phyloP scores from a whole-genome alignment of 2,329 filamentous ascomycete genomes.

The Cephalotrichum gorgonifer region DNA sequence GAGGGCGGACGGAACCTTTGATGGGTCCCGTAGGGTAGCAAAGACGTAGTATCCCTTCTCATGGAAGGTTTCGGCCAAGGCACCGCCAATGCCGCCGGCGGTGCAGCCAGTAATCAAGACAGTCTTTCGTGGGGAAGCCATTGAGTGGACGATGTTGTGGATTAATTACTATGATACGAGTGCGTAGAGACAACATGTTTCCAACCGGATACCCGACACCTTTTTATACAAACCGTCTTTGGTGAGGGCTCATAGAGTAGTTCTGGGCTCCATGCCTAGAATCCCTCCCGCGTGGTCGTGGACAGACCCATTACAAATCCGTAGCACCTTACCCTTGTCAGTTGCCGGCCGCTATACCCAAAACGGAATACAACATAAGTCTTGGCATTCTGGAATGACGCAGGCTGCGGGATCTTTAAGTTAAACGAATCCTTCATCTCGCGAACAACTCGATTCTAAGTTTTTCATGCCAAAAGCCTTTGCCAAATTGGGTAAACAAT shows the following conservation, averaged over 20 bases:
- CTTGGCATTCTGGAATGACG: background rate
- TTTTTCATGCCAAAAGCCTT: background rate
- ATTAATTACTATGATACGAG: background rate
- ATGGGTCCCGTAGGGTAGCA: slow-evolving; percentile 18
- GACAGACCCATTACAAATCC: background rate
- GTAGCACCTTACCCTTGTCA: background rate
- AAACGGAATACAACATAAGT: background rate
- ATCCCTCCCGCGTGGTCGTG: too few relatives aligned
- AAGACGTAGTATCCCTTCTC: slow-evolving; percentile 19
- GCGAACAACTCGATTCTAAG: background rate
- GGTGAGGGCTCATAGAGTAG: too few relatives aligned
- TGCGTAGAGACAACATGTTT: background rate
- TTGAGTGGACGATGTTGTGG: too few relatives aligned
- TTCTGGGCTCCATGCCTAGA: background rate
- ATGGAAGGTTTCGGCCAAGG: slow-evolving; percentile 13
- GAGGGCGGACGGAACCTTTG: slow-evolving; percentile 15
- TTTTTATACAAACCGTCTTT: too few relatives aligned
- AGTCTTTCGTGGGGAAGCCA: slow-evolving; percentile 8
- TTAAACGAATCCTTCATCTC: background rate
- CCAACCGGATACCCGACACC: too few relatives aligned
- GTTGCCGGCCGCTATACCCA: background rate
- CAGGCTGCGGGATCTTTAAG: background rate
- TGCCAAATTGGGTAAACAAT: background rate
- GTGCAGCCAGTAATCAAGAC: slow-evolving; percentile 17
- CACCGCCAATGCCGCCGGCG: slow-evolving; percentile 16